Percentiles rank a stretch among this genome's conserved stretches.
These are phyloP conservation scores for Mycena venus DNA, from an alignment of 768 basidiomycete species.

Conservation along the genomic window DNA sequence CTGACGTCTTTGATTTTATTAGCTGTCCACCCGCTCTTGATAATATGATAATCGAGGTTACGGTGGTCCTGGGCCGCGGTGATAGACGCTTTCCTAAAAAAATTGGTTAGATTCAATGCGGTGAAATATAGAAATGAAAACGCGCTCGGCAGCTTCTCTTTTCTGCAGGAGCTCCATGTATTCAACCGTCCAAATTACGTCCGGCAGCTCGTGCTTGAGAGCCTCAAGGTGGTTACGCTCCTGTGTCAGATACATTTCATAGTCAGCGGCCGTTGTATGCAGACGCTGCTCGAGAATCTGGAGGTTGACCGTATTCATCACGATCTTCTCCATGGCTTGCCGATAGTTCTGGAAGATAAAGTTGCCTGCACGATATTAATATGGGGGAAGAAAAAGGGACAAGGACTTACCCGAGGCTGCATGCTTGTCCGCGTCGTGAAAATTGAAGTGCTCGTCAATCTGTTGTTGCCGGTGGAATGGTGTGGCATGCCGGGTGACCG, in stretches of 20 bases:
- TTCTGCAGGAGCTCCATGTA: slow-evolving; percentile 19
- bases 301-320: background rate
- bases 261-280: background rate
- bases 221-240: background rate
- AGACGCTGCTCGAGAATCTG: background rate
- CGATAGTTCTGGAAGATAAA: slow-evolving; percentile 18
- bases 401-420: slow-evolving; percentile 25
- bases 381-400: too few species aligned
- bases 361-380: background rate
- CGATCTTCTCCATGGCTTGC: slow-evolving; percentile 12
- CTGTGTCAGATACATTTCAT: background rate
- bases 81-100: too few species aligned
- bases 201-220: background rate
- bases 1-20: too few species aligned
- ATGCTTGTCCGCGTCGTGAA: slow-evolving; percentile 37
- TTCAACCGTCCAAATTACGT: background rate
- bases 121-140: background rate
- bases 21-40: too few species aligned
- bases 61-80: too few species aligned
- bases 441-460: slow-evolving; percentile 37
- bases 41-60: too few species aligned
- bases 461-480: slow-evolving; percentile 41
- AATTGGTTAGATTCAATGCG: too few species aligned
- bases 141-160: background rate
- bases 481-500: slow-evolving; percentile 30